Evolutionary conservation across 2,329 filamentous ascomycete species (phyloP).

Genomic region (Botrytis porri): DNA sequence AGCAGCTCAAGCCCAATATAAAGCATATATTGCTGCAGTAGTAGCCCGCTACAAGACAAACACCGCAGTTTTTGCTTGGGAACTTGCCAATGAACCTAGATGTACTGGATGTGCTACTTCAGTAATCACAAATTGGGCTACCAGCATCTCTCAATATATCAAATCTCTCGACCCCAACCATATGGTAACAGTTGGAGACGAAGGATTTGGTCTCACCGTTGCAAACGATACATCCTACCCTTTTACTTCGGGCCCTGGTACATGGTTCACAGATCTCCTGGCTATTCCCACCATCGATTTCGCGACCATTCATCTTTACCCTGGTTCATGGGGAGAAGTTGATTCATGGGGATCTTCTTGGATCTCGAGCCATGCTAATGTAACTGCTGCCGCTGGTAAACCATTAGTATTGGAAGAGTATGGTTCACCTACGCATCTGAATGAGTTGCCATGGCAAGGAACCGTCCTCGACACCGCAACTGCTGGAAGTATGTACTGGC

Average conservation of each 20-base stretch:
- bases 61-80: conserved; percentile 64
- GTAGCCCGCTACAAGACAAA: conserved; percentile 59
- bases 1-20: conserved; percentile 54
- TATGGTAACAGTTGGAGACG: conserved; percentile 63
- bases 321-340: conserved; percentile 42
- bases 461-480: conserved; percentile 27
- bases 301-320: conserved; percentile 53
- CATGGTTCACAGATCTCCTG: conserved; percentile 47
- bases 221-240: conserved; percentile 44
- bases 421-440: conserved; percentile 32
- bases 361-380: conserved; percentile 45
- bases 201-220: conserved; percentile 51
- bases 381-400: conserved; percentile 41
- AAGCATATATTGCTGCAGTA: conserved; percentile 56
- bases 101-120: conserved; percentile 58
- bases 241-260: conserved; percentile 42
- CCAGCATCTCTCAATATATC: conserved; percentile 57
- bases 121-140: conserved; percentile 60
- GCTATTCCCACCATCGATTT: conserved; percentile 48
- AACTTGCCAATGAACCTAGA: conserved; percentile 66
- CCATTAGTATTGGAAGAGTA: conserved; percentile 45
- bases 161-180: conserved; percentile 60
- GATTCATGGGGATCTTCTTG: conserved; percentile 46
- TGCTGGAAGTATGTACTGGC: conserved; percentile 37
- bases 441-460: conserved; percentile 31